Conservation (phyloP, 768 basidiomycete species). For the Russula vinacea region DNA sequence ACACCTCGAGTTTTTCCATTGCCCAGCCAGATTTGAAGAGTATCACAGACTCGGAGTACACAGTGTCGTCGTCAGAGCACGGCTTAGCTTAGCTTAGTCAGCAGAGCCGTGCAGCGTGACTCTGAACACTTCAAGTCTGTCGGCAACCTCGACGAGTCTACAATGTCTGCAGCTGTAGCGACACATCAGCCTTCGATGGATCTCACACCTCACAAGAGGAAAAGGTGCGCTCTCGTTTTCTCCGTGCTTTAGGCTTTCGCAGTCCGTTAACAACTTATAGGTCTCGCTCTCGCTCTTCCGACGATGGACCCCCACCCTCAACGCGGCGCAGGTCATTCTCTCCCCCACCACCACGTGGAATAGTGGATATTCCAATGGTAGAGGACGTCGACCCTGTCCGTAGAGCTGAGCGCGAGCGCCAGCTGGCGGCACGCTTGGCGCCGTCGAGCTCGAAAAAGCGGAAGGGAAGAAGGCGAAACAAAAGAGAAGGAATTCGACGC, state of each 20-base stretch:
- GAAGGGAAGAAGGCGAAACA: conserved; percentile 38
- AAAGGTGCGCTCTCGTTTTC: conserved; percentile 14
- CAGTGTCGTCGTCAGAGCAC: not conserved
- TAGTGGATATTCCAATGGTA: conserved; percentile 48
- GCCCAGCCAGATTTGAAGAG: no score
- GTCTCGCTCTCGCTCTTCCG: conserved; percentile 37
- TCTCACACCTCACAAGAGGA: conserved; percentile 22
- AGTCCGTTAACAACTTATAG: conserved; percentile 25
- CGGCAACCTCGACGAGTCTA: conserved; percentile 7
- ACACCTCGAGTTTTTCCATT: conserved; percentile 52
- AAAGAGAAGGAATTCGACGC: conserved; percentile 57
- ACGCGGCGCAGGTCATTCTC: conserved; percentile 46
- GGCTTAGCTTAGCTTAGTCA: conserved; percentile 17
- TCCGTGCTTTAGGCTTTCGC: not conserved
- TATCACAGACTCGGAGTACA: no score
- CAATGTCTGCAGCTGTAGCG: conserved; percentile 20
- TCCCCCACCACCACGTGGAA: conserved; percentile 34
- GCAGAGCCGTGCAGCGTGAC: not conserved
- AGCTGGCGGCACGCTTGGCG: conserved; percentile 67
- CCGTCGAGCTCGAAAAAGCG: conserved; percentile 62
- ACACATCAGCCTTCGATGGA: conserved; percentile 10
- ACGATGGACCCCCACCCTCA: conserved; percentile 42
- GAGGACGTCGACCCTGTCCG: conserved; percentile 75
- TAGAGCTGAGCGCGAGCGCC: conserved; percentile 72
- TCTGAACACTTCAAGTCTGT: not conserved